Conservation (phyloP, 2,329 filamentous ascomycete species). For the Xylariaceae sp. region DNA sequence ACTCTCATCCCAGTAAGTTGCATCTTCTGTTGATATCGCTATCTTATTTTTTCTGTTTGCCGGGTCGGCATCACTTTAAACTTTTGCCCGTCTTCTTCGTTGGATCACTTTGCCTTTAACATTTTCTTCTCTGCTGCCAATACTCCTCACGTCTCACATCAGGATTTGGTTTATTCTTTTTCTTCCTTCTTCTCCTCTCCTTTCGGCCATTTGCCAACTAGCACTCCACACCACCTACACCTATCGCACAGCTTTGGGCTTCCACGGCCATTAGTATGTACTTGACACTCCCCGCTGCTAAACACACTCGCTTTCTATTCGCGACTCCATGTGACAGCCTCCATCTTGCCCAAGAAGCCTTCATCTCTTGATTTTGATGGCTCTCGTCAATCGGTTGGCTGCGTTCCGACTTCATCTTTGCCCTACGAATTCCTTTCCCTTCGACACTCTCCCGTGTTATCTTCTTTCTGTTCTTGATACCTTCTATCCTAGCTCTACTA, state of each 20-base stretch:
- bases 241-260: background rate
- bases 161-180: background rate
- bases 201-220: background rate
- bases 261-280: background rate
- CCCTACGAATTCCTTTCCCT: no score
- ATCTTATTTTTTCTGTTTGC: background rate
- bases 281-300: background rate
- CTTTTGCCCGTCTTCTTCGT: background rate
- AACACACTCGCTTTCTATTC: no score
- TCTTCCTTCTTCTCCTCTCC: background rate
- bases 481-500: no score
- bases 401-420: no score
- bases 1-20: slow-evolving; percentile 8
- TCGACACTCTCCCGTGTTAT: no score
- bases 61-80: background rate
- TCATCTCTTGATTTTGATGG: no score
- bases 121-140: background rate
- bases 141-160: background rate
- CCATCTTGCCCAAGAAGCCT: no score
- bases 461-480: no score
- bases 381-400: no score
- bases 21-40: background rate
- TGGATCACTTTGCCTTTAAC: background rate
- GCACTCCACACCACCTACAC: background rate
- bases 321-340: no score